These are phyloP conservation scores for Pistacia integerrima DNA, from an alignment of 345 rosid species.

Conservation along the genomic window DNA sequence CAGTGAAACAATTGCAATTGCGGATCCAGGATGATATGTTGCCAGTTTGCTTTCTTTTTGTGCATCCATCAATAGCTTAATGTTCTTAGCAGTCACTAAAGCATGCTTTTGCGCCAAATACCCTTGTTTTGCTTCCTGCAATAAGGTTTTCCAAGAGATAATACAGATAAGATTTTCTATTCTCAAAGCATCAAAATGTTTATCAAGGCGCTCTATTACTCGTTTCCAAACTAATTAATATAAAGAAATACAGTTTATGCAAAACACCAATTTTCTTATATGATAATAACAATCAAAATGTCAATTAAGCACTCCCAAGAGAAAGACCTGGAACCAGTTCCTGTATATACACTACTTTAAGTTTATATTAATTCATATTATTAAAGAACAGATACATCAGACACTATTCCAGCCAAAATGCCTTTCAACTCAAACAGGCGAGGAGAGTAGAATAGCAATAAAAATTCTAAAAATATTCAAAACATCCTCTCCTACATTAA, in stretches of 20 bases:
- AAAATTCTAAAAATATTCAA: background rate
- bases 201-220: background rate
- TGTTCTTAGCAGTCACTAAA: constrained; percentile 57
- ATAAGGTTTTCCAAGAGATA: background rate
- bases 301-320: background rate
- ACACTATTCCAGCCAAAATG: background rate
- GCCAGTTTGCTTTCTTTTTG: constrained; percentile 58
- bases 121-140: constrained; percentile 84
- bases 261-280: background rate
- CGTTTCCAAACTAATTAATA: too few relatives aligned
- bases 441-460: background rate
- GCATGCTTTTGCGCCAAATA: constrained; percentile 74
- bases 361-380: background rate
- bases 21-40: constrained; percentile 45
- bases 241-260: background rate
- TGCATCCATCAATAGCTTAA: constrained; percentile 62
- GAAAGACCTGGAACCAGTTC: background rate
- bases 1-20: constrained; percentile 59
- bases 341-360: background rate
- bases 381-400: too few relatives aligned
- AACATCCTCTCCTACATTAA: background rate
- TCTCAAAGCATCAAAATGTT: too few relatives aligned
- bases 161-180: background rate
- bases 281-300: background rate
- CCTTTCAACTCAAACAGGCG: background rate